These are phyloP conservation scores for Phytophthora macrochlamydospora DNA, from an alignment of 352 stramenopile species.

Conservation along the genomic window DNA sequence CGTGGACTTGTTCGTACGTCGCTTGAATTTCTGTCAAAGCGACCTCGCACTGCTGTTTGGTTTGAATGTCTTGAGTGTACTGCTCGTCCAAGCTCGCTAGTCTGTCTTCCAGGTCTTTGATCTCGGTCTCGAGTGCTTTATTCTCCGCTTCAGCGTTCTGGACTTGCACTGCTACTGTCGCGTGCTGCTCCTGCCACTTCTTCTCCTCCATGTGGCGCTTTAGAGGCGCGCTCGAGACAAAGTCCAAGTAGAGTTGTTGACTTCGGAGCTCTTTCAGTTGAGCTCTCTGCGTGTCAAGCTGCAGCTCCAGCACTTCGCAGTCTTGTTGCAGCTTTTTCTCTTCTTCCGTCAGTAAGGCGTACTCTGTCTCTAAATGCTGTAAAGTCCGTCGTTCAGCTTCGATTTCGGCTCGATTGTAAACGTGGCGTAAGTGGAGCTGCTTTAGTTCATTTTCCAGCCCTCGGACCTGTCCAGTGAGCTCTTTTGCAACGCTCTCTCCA, in stretches of 20 bases:
- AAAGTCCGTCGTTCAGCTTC: slow-evolving; percentile 46
- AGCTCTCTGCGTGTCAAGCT: slow-evolving; percentile 47
- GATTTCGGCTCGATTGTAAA: slow-evolving; percentile 43
- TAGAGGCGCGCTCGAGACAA: slow-evolving; percentile 56
- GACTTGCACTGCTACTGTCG: slow-evolving; percentile 29
- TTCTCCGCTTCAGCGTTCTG: slow-evolving; percentile 50
- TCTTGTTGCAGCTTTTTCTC: slow-evolving; percentile 50
- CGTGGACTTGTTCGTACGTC: slow-evolving; percentile 33
- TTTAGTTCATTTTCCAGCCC: slow-evolving; percentile 47
- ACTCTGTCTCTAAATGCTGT: slow-evolving; percentile 53
- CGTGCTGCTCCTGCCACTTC: slow-evolving; percentile 58
- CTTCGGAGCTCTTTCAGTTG: slow-evolving; percentile 50
- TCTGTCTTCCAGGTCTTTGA: slow-evolving; percentile 43
- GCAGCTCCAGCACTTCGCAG: slow-evolving; percentile 41
- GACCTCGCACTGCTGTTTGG: slow-evolving; percentile 15
- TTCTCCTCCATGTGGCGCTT: slow-evolving; percentile 71
- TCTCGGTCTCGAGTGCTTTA: slow-evolving; percentile 43
- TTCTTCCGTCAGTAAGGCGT: slow-evolving; percentile 45
- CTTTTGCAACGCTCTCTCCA: slow-evolving; percentile 54
- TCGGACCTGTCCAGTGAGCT: slow-evolving; percentile 38
- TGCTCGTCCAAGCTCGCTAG: slow-evolving; percentile 43
- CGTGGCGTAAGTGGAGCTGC: slow-evolving; percentile 36
- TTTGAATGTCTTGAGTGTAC: slow-evolving; percentile 37
- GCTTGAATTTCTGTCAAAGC: slow-evolving; percentile 28
- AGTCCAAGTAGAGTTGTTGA: slow-evolving; percentile 62